Base-by-base conservation (phyloP, 164 flowering plant genomes). In the Vitis riparia region DNA sequence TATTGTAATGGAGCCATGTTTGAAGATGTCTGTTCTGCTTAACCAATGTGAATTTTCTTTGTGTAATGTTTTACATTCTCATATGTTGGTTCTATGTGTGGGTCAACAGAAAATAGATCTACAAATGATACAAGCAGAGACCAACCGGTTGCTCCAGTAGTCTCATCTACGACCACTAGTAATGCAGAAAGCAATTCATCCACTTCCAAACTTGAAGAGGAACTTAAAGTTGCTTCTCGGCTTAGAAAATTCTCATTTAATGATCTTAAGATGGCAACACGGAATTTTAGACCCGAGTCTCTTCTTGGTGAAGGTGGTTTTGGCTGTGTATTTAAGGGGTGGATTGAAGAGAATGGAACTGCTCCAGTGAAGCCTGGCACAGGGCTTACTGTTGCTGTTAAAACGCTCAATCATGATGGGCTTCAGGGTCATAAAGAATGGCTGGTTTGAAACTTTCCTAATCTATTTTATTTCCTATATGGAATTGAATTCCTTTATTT, bases 351-450 rank as follows among this genome's bases (percentile, higher is more conserved):
- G 82, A 93, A 91, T 74, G 98, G 98, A 69, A 93, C 98, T 23
- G 98, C 90, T 66, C 91, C 98, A 2, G 94, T 90, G 23, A 93
- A 89, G 82, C 97, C 98, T 60, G 98, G 98, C 53, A 93, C 96
- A 16, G 98, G 98, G 58, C 94, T 91, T 72, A 91, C 98, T 17
- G 98, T 93, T 75, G 98, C 98, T 51, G 98, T 93, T 62, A 93
- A 93, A 82, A 93, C 98, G 58, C 90, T 93, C 57, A 93, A 93
- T 67, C 98, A 91, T 72, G 98, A 93, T 83, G 97, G 97, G 37
- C 97, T 93, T 65, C 98, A 93, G 84, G 98, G 98, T 73, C 98
- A 93, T 77, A 93, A 90, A 83, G 98, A 93, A 78, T 93, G 98
- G 98, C 86, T 93, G 95, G 98, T 93, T 72, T 48, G 86, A 17